Conservation (phyloP, 2,329 filamentous ascomycete species). For the Bertia moriformis region DNA sequence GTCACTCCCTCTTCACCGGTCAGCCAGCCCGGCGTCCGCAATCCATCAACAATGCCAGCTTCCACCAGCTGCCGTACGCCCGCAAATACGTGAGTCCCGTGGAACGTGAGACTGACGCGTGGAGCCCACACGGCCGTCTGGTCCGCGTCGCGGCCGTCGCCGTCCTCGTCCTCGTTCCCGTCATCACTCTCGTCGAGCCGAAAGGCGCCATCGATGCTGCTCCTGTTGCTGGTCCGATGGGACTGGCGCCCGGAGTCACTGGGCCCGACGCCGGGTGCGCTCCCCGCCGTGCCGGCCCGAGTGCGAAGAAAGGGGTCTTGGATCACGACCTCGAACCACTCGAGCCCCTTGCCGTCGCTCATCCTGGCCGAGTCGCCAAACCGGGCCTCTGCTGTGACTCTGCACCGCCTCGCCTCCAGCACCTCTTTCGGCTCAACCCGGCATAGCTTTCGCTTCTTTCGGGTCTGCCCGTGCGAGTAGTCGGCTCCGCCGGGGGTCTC, state of each 20-base stretch:
- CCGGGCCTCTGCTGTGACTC: conserved; percentile 46
- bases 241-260: conserved; percentile 7
- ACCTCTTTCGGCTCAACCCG: conserved; percentile 13
- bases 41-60: conserved; percentile 58
- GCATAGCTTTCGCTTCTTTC: conserved; percentile 4
- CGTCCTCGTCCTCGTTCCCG: conserved; percentile 10
- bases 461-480: conserved; percentile 6
- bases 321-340: conserved; percentile 43
- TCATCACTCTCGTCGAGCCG: conserved; percentile 13
- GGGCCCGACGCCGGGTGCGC: not conserved
- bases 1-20: conserved; percentile 76
- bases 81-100: conserved; percentile 66
- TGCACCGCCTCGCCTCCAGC: conserved; percentile 38
- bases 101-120: conserved; percentile 51
- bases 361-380: conserved; percentile 49
- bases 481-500: conserved; percentile 5
- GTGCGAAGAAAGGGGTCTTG: conserved; percentile 37
- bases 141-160: conserved; percentile 11
- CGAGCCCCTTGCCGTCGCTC: conserved; percentile 44
- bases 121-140: conserved; percentile 32
- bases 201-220: conserved; percentile 19
- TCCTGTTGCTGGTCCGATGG: too few species aligned
- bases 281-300: too few species aligned
- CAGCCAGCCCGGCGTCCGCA: conserved; percentile 78
- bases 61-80: conserved; percentile 69